These are phyloP conservation scores for Cadophora malorum DNA, from an alignment of 2,329 filamentous ascomycete genomes.

Conservation along the genomic window DNA sequence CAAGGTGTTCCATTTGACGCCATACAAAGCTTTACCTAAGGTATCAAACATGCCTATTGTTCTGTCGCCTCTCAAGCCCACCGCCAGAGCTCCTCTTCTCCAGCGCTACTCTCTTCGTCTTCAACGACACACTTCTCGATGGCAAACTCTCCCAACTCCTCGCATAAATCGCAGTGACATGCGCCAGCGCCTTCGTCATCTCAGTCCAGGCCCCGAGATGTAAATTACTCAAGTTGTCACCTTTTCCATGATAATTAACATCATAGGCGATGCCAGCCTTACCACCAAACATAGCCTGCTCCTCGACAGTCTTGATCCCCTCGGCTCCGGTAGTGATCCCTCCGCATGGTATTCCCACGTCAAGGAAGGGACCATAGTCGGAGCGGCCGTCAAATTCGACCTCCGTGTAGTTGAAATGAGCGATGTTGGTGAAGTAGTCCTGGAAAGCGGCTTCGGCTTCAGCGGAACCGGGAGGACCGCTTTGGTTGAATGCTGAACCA, in stretches of 20 bases:
- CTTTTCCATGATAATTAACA: constrained; percentile 42
- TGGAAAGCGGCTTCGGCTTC: constrained; percentile 32
- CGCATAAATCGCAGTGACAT: constrained; percentile 32
- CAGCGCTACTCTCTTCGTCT: constrained; percentile 9
- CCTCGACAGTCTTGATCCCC: constrained; percentile 72
- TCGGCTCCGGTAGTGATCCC: constrained; percentile 80
- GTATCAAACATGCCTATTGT: background rate
- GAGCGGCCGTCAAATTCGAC: constrained; percentile 65
- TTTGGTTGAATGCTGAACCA: constrained; percentile 66
- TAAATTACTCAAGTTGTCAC: constrained; percentile 55
- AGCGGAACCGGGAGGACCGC: constrained; percentile 67
- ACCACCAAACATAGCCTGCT: constrained; percentile 71
- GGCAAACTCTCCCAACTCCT: constrained; percentile 30
- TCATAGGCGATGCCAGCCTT: constrained; percentile 63
- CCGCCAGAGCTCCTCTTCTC: background rate
- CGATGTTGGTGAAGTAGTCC: constrained; percentile 29
- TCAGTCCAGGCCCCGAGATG: constrained; percentile 64
- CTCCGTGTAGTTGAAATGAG: constrained; percentile 26
- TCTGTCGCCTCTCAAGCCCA: background rate
- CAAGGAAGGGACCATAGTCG: constrained; percentile 80
- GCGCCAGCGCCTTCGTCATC: constrained; percentile 59
- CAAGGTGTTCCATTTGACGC: background rate
- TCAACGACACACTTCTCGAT: constrained; percentile 1
- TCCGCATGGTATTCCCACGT: constrained; percentile 72
- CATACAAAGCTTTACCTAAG: background rate